Conservation (phyloP, 257 asterid genomes). For the Nicotiana obtusifolia region DNA sequence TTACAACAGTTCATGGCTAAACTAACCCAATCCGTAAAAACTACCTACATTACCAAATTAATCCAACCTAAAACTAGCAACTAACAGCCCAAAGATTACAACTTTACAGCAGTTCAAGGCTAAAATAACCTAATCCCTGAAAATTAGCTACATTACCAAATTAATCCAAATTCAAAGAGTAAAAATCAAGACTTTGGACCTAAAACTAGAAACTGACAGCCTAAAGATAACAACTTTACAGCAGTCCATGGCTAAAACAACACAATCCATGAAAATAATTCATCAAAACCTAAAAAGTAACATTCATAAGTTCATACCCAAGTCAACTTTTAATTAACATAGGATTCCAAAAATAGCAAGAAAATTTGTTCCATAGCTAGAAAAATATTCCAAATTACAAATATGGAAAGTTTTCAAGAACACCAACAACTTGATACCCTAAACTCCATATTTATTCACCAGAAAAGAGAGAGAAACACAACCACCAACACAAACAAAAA, state of each 20-base stretch:
- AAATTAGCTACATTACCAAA: not conserved
- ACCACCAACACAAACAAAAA: not conserved
- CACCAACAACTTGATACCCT: not conserved
- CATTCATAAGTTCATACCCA: not conserved
- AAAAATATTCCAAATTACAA: not conserved
- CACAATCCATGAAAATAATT: not conserved
- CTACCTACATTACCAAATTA: not conserved
- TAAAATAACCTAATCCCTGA: too few species aligned
- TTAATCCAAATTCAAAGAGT: not conserved
- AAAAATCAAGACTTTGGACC: not conserved
- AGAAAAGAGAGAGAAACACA: not conserved
- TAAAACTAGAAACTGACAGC: constrained; percentile 2
- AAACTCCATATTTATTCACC: not conserved
- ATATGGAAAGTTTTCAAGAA: not conserved
- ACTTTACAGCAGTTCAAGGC: not conserved
- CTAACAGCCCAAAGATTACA: constrained; percentile 1
- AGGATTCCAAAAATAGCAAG: not conserved
- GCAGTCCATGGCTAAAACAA: not conserved
- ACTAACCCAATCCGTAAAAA: too few species aligned
- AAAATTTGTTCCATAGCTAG: not conserved
- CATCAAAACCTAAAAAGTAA: constrained; percentile 4
- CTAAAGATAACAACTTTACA: constrained; percentile 6
- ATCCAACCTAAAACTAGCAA: constrained; percentile 4
- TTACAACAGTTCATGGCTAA: not conserved
- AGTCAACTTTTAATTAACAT: not conserved